Percentiles rank a stretch among this genome's conserved stretches.
Conservation (phyloP, 495 filamentous ascomycete species). For the Neurospora sp. region DNA sequence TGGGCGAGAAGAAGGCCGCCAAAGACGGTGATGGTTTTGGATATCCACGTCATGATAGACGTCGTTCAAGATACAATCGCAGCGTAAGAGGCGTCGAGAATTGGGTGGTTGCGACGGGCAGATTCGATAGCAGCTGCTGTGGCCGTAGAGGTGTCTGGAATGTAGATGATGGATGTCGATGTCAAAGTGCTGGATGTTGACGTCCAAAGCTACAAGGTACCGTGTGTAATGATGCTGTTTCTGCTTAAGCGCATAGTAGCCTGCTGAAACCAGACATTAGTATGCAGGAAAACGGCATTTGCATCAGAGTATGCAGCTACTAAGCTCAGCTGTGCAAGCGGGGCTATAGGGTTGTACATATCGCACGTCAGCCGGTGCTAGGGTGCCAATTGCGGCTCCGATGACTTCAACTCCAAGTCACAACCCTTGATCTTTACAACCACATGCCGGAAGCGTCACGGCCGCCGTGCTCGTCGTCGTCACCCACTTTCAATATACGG, state of each 20-base stretch:
- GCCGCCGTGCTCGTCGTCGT: background rate
- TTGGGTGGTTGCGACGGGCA: background rate
- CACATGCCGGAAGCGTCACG: background rate
- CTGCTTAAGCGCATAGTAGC: background rate
- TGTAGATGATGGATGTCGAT: background rate
- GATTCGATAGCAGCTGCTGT: background rate
- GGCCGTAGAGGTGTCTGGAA: background rate
- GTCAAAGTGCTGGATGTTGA: background rate
- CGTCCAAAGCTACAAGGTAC: background rate
- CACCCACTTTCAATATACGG: background rate
- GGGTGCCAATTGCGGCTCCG: background rate
- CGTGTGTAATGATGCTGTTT: background rate
- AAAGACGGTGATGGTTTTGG: conserved; percentile 51
- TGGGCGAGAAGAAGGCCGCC: conserved; percentile 60
- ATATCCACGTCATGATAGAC: conserved; percentile 53
- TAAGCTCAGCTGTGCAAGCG: background rate
- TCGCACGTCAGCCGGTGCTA: background rate
- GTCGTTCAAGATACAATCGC: background rate
- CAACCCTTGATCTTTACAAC: background rate
- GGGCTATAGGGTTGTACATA: background rate
- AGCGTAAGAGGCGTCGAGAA: background rate
- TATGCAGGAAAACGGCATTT: background rate
- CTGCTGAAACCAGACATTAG: rapidly evolving
- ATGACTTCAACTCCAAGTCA: background rate
- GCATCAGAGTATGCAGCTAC: background rate